Base-by-base conservation (phyloP, 176 grass and related monocot species). In the Phoenix roebelenii region DNA sequence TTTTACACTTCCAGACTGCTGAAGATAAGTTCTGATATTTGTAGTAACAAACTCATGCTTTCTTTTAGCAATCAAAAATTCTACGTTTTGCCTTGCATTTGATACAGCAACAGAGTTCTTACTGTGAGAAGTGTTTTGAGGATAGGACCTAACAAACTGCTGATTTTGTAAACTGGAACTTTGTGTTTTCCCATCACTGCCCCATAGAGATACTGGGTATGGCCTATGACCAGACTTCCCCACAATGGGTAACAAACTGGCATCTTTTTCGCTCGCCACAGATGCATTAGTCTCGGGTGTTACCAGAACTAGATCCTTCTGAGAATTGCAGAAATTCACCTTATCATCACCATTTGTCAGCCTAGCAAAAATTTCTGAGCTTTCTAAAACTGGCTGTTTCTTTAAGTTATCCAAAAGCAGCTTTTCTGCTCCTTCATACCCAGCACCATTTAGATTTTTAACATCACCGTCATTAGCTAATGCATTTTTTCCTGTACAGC, bases 281-380 rank as follows among this genome's bases (percentile, higher is more conserved):
- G 77, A 79, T 25, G 77, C 55, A 79, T 74, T 81, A 63, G 60
- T 57, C 51, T 79, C 79, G n/a, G 54, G 67, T 71, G 70, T 71
- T 70, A 73, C 28, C 5, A 59, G 49, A 52, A 54, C 52, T 54
- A 63, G 71, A 81, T 86, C 79, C 55, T 74, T 86, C 66, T 77
- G 69, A 60, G 52, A 67, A 67, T 80, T 60, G 52, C 65, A 73
- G 0, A 54, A 73, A 75, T 59, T 79, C 64, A 55, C 25, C 61
- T 79, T 78, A 44, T 51, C 76, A 58, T 86, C 61, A 18, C 71
- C 65, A 48, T 48, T 53, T 39, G 64, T 77, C 60, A 75, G 71
- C 52, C 80, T 79, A 18, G 29, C 52, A 30, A 72, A 69, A 54
- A 29, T 39, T 48, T 59, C 68, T 73, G 75, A 76, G 70, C 59